Conservation (phyloP, 1,139 yeast genomes). For the Diutina siamensis region DNA sequence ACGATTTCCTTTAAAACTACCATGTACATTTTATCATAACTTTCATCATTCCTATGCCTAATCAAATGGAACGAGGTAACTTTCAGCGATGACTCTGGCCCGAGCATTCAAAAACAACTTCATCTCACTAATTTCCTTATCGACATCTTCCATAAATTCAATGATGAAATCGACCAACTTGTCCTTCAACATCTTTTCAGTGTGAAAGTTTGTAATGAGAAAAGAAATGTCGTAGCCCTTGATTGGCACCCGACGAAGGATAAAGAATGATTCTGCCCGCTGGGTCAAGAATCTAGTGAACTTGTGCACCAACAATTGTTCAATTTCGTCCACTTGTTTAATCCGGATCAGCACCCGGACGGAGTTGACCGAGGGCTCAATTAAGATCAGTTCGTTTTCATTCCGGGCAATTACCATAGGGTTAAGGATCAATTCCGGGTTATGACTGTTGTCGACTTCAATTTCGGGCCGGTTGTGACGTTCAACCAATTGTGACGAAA, state of each 20-base stretch:
- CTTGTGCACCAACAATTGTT: slow-evolving; percentile 84
- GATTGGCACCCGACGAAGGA: slow-evolving; percentile 84
- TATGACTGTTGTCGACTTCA: slow-evolving; percentile 54
- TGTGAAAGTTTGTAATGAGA: slow-evolving; percentile 85
- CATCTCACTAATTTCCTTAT: slow-evolving; percentile 97
- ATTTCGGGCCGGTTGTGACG: slow-evolving; percentile 97
- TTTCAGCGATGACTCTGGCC: slow-evolving; percentile 96
- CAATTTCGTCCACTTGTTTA: slow-evolving; percentile 97
- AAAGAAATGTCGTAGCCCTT: slow-evolving; percentile 90
- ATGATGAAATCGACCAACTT: slow-evolving; percentile 92
- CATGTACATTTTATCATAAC: not conserved
- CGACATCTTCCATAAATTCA: slow-evolving; percentile 98
- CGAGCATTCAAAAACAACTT: slow-evolving; percentile 92
- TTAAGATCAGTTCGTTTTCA: slow-evolving; percentile 83
- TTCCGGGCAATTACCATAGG: slow-evolving; percentile 89
- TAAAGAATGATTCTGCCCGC: slow-evolving; percentile 89
- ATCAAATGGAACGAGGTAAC: slow-evolving; percentile 70
- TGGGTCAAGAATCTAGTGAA: slow-evolving; percentile 89
- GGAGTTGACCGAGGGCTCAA: slow-evolving; percentile 90
- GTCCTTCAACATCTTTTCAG: slow-evolving; percentile 91
- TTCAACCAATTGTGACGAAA: slow-evolving; percentile 90
- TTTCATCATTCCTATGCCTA: slow-evolving; percentile 13
- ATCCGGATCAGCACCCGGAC: slow-evolving; percentile 82
- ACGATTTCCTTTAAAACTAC: not conserved
- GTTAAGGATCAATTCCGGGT: slow-evolving; percentile 75